Percentiles rank a stretch among this genome's conserved stretches.
These are phyloP conservation scores for Fusarium goolgardi DNA, from an alignment of 2,329 filamentous ascomycete species.

Conservation along the genomic window DNA sequence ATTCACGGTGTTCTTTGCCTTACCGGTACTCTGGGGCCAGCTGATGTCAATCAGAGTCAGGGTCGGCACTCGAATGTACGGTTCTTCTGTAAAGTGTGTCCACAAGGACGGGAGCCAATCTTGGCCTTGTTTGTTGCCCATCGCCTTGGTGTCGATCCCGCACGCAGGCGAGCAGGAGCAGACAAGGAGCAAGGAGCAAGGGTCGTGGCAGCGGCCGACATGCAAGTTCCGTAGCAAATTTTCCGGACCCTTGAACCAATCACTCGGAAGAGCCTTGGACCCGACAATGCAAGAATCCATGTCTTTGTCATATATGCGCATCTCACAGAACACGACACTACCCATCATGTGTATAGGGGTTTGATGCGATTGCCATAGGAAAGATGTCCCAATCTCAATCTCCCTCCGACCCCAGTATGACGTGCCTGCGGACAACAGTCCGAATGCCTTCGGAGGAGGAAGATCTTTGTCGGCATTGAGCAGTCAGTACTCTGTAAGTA, in stretches of 20 bases:
- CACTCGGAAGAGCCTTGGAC: slow-evolving; percentile 8
- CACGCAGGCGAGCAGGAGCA: slow-evolving; percentile 10
- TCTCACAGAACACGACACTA: slow-evolving; percentile 4
- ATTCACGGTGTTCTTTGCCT: background rate
- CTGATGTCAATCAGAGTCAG: background rate
- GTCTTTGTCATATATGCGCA: slow-evolving; percentile 24
- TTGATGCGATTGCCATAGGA: slow-evolving; percentile 25
- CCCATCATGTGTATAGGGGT: background rate
- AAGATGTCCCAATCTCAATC: slow-evolving; percentile 8
- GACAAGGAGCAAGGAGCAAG: slow-evolving; percentile 5
- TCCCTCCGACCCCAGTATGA: slow-evolving; percentile 32
- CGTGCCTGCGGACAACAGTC: slow-evolving; percentile 20
- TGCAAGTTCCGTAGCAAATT: slow-evolving; percentile 17
- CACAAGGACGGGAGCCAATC: slow-evolving; percentile 32
- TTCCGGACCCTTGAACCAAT: slow-evolving; percentile 28
- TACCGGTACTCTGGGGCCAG: slow-evolving; percentile 6
- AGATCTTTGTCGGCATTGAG: background rate
- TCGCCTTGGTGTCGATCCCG: slow-evolving; percentile 41
- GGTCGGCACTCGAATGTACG: slow-evolving; percentile 22
- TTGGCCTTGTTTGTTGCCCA: slow-evolving; percentile 24
- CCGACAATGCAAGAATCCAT: slow-evolving; percentile 34
- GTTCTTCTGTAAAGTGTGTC: background rate
- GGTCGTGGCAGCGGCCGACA: slow-evolving; percentile 18
- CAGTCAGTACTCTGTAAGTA: background rate
- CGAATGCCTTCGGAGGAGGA: slow-evolving; percentile 26